A percentile compares a stretch with the other conserved stretches of the same genome.
Conservation (phyloP, 164 flowering plant species). For the Kalanchoe fedtschenkoi region DNA sequence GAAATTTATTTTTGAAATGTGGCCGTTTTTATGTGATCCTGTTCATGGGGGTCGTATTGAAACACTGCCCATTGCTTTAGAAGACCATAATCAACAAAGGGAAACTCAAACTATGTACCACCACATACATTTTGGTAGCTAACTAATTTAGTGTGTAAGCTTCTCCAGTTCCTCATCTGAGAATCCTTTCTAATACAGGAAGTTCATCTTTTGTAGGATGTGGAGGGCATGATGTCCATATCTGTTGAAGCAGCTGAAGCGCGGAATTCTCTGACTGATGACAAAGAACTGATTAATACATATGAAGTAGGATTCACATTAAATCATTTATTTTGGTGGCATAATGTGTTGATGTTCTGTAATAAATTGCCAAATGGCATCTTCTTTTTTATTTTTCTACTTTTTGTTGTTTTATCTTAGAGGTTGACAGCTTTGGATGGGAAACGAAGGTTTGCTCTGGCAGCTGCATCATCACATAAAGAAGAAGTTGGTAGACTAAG, state of each 20-base stretch:
- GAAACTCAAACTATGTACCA: too few relatives aligned
- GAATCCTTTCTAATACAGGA: background rate
- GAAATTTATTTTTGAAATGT: too few relatives aligned
- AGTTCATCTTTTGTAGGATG: slow-evolving; percentile 50
- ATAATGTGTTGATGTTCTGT: background rate
- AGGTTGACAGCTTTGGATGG: slow-evolving; percentile 98
- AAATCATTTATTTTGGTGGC: background rate
- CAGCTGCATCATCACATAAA: slow-evolving; percentile 90
- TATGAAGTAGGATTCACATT: slow-evolving; percentile 54
- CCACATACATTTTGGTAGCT: too few relatives aligned
- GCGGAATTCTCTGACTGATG: slow-evolving; percentile 76
- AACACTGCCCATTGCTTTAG: background rate
- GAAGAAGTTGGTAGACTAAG: slow-evolving; percentile 96
- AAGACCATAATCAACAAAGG: too few relatives aligned
- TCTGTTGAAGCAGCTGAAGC: slow-evolving; percentile 97
- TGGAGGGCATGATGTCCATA: slow-evolving; percentile 99
- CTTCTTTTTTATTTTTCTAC: background rate
- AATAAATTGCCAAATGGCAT: background rate
- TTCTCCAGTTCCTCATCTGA: background rate
- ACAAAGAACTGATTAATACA: slow-evolving; percentile 83
- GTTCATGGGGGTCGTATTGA: background rate
- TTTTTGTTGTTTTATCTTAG: slow-evolving; percentile 24
- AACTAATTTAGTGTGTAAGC: too few relatives aligned
- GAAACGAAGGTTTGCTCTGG: slow-evolving; percentile 94
- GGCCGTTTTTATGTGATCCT: background rate